phyloP scores from a whole-genome alignment of 768 basidiomycete species.

The Filobasidium floriforme region DNA sequence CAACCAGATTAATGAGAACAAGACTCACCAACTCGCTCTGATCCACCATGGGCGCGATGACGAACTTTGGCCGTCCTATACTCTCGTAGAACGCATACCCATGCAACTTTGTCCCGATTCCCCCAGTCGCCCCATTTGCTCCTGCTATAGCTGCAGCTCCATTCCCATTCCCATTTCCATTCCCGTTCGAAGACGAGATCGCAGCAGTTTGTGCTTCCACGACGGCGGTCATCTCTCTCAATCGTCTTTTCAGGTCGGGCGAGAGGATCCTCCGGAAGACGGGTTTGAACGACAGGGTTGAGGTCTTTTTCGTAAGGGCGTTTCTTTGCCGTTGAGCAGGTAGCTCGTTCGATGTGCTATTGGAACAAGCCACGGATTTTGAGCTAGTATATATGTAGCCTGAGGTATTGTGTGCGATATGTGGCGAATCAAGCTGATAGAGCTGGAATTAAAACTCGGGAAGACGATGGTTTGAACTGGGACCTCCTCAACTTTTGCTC shows the following conservation, averaged over 20 bases:
- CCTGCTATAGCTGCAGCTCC: not conserved
- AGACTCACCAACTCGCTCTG: conserved; percentile 82
- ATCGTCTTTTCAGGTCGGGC: not conserved
- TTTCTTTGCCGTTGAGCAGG: too few species aligned
- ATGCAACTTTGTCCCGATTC: conserved; percentile 30
- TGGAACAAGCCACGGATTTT: too few species aligned
- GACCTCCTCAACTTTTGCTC: too few species aligned
- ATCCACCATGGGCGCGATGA: conserved; percentile 98
- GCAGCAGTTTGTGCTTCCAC: too few species aligned
- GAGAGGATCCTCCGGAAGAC: conserved; percentile 1
- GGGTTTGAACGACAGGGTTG: not conserved
- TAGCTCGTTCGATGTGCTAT: too few species aligned
- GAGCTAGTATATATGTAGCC: not conserved
- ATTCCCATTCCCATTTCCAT: too few species aligned
- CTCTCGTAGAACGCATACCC: conserved; percentile 81
- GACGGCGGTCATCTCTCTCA: not conserved
- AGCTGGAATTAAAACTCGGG: too few species aligned
- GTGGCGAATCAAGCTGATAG: too few species aligned
- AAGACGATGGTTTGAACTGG: too few species aligned
- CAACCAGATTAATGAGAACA: not conserved
- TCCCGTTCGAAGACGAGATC: too few species aligned
- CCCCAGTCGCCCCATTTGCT: not conserved
- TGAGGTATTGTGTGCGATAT: too few species aligned
- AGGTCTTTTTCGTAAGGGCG: too few species aligned
- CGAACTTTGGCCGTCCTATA: conserved; percentile 73